These are phyloP conservation scores for Cladosporium sp. DNA, from an alignment of 2,329 filamentous ascomycete species.

Conservation along the genomic window DNA sequence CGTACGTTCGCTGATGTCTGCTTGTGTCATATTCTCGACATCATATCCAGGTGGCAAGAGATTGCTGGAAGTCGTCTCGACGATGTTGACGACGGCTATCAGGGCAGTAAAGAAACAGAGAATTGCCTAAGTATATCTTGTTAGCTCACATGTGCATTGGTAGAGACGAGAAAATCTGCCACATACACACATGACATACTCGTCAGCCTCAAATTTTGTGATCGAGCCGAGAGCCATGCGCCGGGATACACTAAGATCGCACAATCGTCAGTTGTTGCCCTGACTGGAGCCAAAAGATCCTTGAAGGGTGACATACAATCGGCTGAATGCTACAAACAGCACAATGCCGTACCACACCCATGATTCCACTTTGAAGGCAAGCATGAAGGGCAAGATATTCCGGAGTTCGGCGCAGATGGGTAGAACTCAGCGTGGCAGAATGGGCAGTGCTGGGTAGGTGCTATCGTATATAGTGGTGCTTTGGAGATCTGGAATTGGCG, in stretches of 20 bases:
- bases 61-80: slow-evolving; percentile 38
- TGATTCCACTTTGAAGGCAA: slow-evolving; percentile 38
- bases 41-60: slow-evolving; percentile 43
- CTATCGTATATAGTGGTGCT: not conserved
- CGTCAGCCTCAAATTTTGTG: slow-evolving; percentile 51
- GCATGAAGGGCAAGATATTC: slow-evolving; percentile 19
- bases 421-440: not conserved
- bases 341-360: slow-evolving; percentile 46
- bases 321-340: slow-evolving; percentile 35
- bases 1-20: slow-evolving; percentile 22
- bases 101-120: slow-evolving; percentile 47
- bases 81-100: slow-evolving; percentile 46
- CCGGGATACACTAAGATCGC: slow-evolving; percentile 37
- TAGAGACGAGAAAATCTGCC: too few species aligned
- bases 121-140: slow-evolving; percentile 30
- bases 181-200: slow-evolving; percentile 50
- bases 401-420: not conserved
- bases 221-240: slow-evolving; percentile 44
- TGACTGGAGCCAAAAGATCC: too few species aligned
- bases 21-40: slow-evolving; percentile 35
- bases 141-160: too few species aligned
- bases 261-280: not conserved
- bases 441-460: not conserved
- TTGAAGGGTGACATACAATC: slow-evolving; percentile 32
- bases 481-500: not conserved